Percentiles rank a stretch among this genome's conserved stretches.
These are phyloP conservation scores for Setaria italica DNA, from an alignment of 202 grass and related monocot species.

Conservation along the genomic window DNA sequence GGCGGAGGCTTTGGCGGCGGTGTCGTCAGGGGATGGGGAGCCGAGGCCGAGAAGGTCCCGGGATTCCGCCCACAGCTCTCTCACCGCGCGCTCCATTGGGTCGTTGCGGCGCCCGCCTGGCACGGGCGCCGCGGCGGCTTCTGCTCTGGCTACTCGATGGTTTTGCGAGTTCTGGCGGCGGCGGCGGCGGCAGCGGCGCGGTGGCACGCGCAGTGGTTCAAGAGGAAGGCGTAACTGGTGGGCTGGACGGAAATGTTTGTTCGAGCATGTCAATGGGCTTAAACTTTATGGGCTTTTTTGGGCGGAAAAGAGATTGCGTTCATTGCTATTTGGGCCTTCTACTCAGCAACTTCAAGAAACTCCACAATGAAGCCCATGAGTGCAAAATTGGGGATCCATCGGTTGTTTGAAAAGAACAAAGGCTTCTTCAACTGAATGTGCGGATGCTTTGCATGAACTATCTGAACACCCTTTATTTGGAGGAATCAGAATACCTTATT, in stretches of 20 bases:
- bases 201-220: background rate
- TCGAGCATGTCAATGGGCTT: background rate
- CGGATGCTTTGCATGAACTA: background rate
- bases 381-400: background rate
- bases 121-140: background rate
- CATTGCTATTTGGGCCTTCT: background rate
- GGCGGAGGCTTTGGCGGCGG: background rate
- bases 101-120: background rate
- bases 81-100: conserved; percentile 59
- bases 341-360: background rate
- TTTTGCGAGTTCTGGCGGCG: conserved; percentile 25
- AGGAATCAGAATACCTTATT: background rate
- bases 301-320: background rate
- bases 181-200: conserved; percentile 29
- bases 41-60: conserved; percentile 71
- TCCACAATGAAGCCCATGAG: background rate
- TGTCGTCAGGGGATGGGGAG: background rate
- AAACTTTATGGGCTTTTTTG: background rate
- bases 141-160: conserved; percentile 14
- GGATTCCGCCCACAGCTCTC: conserved; percentile 77
- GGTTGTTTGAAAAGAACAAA: background rate
- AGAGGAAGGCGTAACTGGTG: background rate
- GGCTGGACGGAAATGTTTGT: background rate
- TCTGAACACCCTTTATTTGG: no score
- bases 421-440: background rate